Base-by-base conservation (phyloP, 306 rosid genomes). In the Lathyrus tuberosus region DNA sequence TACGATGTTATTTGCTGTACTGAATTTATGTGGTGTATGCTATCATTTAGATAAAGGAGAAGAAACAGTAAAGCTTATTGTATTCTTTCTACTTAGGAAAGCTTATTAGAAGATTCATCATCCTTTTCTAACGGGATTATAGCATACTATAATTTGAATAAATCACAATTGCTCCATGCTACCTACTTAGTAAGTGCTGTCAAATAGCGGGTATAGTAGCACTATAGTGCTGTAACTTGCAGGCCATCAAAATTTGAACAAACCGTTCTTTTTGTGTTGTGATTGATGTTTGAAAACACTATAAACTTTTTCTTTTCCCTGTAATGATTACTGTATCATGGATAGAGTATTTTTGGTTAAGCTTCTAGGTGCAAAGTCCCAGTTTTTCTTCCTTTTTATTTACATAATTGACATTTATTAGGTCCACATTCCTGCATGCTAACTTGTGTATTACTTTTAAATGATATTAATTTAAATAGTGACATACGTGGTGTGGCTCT, bases 401-500 rank as follows among this genome's bases (percentile, higher is more conserved):
- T 42, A 3, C 47, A 42, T 12, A 42, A 42, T 42, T 42, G 47
- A 42, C n/a, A 10, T 42, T 12, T 42, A 42, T 42, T 42, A 13
- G 47, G 47, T 42, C 47, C 12, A 30, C 48, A 60, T 52, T 72
- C 63, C 62, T 58, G 73, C 62, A 44, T 8, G 5, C 52, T 82
- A 62, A 70, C 81, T 73, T 64, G 62, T 59, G 62, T 73, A 37
- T 61, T 54, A 48, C 40, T 51, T 75, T 43, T 72, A 67, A 65
- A 69, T 83, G 65, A 64, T 69, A 11, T 54, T 43, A 49, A 76
- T 60, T 69, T 69, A 68, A 66, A 76, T 81, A 90, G 96, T 81
- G 98, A 94, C 76, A 94, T 94, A 64, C 95, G 97, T 13, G 98
- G 96, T 53, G 96, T 94, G 81, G 91, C 98, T 80, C 76, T 90